phyloP scores from a whole-genome alignment of 441 rosid species.

The Gossypium aridum region DNA sequence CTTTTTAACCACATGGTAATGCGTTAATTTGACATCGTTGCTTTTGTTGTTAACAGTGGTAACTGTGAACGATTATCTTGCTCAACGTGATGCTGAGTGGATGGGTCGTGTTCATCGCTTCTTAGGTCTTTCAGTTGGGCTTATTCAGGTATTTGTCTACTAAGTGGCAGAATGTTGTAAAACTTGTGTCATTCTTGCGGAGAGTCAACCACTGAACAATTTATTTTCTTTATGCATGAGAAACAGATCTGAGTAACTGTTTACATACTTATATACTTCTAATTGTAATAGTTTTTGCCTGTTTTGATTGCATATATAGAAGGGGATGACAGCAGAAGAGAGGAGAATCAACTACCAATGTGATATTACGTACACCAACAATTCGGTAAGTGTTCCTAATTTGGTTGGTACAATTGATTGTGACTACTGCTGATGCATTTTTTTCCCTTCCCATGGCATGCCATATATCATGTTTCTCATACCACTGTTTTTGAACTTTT shows the following conservation, averaged over 20 bases:
- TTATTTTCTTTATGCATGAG: constrained; percentile 2
- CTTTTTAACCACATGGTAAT: not conserved
- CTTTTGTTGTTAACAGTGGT: constrained; percentile 57
- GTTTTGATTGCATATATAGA: constrained; percentile 36
- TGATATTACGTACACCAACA: constrained; percentile 92
- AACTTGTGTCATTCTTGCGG: not conserved
- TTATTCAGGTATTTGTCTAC: constrained; percentile 60
- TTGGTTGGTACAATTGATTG: constrained; percentile 3
- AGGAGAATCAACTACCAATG: constrained; percentile 76
- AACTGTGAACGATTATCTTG: constrained; percentile 93
- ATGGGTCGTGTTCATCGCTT: constrained; percentile 96
- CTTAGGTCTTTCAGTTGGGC: constrained; percentile 95
- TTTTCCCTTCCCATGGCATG: not conserved
- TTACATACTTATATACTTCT: not conserved
- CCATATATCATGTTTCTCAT: not conserved
- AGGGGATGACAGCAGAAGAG: constrained; percentile 76
- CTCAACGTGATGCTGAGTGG: constrained; percentile 99
- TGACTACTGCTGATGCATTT: not conserved
- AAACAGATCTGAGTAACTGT: not conserved
- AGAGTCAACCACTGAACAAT: not conserved
- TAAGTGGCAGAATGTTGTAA: not conserved
- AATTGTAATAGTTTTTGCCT: not conserved
- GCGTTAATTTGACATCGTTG: not conserved
- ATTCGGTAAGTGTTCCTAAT: constrained; percentile 54
- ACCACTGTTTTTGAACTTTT: constrained; percentile 19